These are phyloP conservation scores for Cryptosporidium parvum DNA, from an alignment of 169 alveolate species.

Conservation along the genomic window DNA sequence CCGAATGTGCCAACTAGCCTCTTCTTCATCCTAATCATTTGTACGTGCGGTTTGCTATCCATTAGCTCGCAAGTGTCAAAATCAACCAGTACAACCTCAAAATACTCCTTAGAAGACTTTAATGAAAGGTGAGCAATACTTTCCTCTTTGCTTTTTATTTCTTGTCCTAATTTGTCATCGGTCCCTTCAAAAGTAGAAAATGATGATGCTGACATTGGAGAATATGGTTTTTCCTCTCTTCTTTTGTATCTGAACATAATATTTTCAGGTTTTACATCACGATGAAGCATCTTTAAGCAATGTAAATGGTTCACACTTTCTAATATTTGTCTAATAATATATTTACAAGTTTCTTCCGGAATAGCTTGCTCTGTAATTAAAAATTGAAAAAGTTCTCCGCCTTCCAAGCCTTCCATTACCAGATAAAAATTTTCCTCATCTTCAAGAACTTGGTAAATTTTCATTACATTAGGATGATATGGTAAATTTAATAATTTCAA, in stretches of 20 bases:
- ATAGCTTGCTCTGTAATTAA: conserved; percentile 87
- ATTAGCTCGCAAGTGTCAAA: conserved; percentile 87
- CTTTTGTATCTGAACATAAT: conserved; percentile 82
- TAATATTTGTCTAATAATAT: conserved; percentile 87
- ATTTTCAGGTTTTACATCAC: conserved; percentile 89
- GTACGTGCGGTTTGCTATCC: conserved; percentile 73
- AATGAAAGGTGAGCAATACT: conserved; percentile 57
- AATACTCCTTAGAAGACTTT: conserved; percentile 66
- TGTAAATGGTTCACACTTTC: conserved; percentile 88
- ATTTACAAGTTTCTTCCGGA: conserved; percentile 90
- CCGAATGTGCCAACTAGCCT: conserved; percentile 88
- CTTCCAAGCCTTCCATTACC: conserved; percentile 88
- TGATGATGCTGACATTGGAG: conserved; percentile 80
- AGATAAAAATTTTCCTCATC: conserved; percentile 85
- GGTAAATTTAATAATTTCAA: conserved; percentile 85
- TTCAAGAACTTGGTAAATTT: conserved; percentile 88
- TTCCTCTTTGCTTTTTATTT: conserved; percentile 15
- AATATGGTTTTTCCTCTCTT: conserved; percentile 49
- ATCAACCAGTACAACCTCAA: conserved; percentile 84
- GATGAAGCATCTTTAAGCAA: conserved; percentile 82
- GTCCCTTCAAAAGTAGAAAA: conserved; percentile 73
- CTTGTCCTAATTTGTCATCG: neutral
- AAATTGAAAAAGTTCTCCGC: conserved; percentile 91
- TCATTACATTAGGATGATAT: conserved; percentile 86
- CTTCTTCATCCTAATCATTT: conserved; percentile 78